These are phyloP conservation scores for Sphaceloma murrayae DNA, from an alignment of 2,329 filamentous ascomycete species.

Conservation along the genomic window DNA sequence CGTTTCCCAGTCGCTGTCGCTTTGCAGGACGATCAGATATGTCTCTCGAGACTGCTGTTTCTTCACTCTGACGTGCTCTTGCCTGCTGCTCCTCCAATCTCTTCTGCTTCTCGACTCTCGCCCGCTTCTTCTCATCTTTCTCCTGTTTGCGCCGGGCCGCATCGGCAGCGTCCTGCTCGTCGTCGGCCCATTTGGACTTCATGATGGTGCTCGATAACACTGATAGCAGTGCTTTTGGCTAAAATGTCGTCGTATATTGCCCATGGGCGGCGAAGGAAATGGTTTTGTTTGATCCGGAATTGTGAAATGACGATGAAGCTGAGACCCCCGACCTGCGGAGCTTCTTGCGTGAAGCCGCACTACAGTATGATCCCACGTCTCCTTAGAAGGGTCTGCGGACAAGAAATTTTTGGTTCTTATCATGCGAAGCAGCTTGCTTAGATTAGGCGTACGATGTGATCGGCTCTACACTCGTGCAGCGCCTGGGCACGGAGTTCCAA, in stretches of 20 bases:
- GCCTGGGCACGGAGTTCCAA: not conserved
- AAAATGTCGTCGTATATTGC: not conserved
- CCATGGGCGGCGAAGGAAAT: not conserved
- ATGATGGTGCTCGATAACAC: slow-evolving; percentile 22
- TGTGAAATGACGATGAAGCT: not conserved
- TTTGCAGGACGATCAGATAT: slow-evolving; percentile 42
- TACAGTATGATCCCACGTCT: too few species aligned
- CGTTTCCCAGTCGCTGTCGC: slow-evolving; percentile 51
- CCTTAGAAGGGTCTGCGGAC: too few species aligned
- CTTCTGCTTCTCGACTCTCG: slow-evolving; percentile 72
- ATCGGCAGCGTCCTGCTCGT: slow-evolving; percentile 67
- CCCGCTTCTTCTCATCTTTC: slow-evolving; percentile 80
- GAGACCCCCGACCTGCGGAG: too few species aligned
- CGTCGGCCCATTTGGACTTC: slow-evolving; percentile 75
- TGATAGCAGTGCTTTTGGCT: slow-evolving; percentile 13
- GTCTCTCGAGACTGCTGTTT: slow-evolving; percentile 20
- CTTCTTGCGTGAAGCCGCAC: too few species aligned
- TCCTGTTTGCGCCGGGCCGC: slow-evolving; percentile 65
- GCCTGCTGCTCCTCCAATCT: slow-evolving; percentile 48
- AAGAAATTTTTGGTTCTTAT: slow-evolving; percentile 10
- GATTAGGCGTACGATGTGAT: slow-evolving; percentile 1
- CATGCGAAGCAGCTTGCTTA: slow-evolving; percentile 23
- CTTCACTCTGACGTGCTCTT: slow-evolving; percentile 29
- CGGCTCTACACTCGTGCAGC: not conserved
- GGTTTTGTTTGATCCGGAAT: not conserved